A percentile compares a stretch with the other conserved stretches of the same genome.
Conservation (phyloP, 352 stramenopile species). For the Globisporangium sylvaticum region DNA sequence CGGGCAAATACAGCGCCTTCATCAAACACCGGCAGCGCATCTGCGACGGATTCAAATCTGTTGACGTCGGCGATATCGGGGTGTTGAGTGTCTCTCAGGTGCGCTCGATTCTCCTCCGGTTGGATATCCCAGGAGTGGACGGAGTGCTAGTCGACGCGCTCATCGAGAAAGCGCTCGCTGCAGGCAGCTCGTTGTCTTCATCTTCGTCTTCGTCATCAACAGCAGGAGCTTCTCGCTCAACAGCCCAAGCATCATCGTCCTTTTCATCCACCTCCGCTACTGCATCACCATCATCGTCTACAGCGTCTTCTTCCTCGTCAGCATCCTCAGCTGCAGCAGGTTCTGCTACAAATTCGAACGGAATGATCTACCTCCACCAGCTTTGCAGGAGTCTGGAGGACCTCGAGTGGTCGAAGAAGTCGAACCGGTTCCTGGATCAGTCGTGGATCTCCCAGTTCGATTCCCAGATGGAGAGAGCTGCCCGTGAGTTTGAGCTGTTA, state of each 20-base stretch:
- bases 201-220: not conserved
- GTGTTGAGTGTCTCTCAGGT: conserved; percentile 38
- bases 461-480: conserved; percentile 66
- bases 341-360: not conserved
- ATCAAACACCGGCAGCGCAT: conserved; percentile 57
- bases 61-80: conserved; percentile 32
- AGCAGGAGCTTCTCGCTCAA: not conserved
- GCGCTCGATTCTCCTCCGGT: conserved; percentile 34
- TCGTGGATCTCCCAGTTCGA: conserved; percentile 82
- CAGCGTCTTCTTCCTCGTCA: not conserved
- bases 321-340: not conserved
- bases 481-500: conserved; percentile 67
- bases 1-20: conserved; percentile 36
- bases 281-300: not conserved
- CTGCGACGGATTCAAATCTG: conserved; percentile 56
- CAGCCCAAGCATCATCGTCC: not conserved
- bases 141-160: conserved; percentile 45
- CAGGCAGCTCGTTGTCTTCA: conserved; percentile 7
- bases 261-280: not conserved
- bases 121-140: conserved; percentile 51
- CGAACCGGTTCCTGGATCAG: conserved; percentile 76
- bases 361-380: conserved; percentile 41
- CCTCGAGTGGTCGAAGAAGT: conserved; percentile 57
- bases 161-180: conserved; percentile 31
- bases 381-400: conserved; percentile 54